phyloP scores from a whole-genome alignment of 345 rosid genomes.

The Litchi chinensis region DNA sequence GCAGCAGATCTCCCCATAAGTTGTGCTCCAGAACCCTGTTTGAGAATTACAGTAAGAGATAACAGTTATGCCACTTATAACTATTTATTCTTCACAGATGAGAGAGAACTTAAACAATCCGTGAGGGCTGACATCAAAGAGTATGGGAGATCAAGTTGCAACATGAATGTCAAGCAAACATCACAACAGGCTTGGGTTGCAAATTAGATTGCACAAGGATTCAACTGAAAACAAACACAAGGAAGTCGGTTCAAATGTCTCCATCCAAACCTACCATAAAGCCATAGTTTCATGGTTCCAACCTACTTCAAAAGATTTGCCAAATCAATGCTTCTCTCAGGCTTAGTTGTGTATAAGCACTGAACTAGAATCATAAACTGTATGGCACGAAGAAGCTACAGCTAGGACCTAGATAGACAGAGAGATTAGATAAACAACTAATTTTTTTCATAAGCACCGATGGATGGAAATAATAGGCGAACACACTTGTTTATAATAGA shows the following conservation, averaged over 20 bases:
- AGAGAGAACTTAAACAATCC: background rate
- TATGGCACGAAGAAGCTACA: background rate
- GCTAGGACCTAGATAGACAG: background rate
- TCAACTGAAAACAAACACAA: background rate
- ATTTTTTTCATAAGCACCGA: background rate
- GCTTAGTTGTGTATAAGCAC: background rate
- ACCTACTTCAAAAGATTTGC: background rate
- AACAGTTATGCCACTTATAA: background rate
- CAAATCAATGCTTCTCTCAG: background rate
- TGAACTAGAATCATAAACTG: background rate
- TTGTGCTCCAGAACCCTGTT: slow-evolving; percentile 71
- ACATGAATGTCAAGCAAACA: background rate
- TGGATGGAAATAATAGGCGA: background rate
- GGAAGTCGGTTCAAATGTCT: background rate
- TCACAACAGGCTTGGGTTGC: background rate
- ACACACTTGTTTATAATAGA: background rate
- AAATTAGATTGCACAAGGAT: background rate
- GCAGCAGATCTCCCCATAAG: slow-evolving; percentile 85
- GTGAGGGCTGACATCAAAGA: background rate
- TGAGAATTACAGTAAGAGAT: slow-evolving; percentile 22
- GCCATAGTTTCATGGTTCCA: background rate
- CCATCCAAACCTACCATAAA: background rate
- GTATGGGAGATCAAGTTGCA: background rate
- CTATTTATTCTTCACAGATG: slow-evolving; percentile 11
- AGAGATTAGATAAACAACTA: background rate